Evolutionary conservation across 2,329 filamentous ascomycete species (phyloP), one percentile per base, ranked within the genome.

Genomic region (Microsporum audouinii): DNA sequence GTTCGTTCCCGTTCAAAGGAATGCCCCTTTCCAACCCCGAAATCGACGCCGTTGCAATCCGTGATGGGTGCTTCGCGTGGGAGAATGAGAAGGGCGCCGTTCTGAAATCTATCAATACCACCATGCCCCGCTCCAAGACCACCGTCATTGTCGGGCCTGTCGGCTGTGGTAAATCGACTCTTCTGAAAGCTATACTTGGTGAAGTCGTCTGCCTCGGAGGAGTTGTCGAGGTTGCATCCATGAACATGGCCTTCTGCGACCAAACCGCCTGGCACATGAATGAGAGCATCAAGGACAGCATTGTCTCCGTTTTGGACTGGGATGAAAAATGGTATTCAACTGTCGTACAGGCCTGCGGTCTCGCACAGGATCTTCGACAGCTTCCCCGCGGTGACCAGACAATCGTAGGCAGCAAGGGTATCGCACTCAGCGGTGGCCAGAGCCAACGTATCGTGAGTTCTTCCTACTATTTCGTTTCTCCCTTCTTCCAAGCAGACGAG

Each of bases 111-210:
- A 73, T 80, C 60, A 74, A 71, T 5, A 64, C 79, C 38, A 68
- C 65, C 5, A 69, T 80, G 36, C 71, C 75, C 29, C 72, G 72
- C 23, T 72, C 73, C 39, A 77, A 75, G 61, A 72, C 80, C 57
- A 78, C 76, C 31, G 77, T 80, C 67, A 66, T 81, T 7, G 71
- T 80, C 60, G 79, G 79, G 14, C 79, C 79, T 14, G 77, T 80
- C 29, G 80, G 78, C 3, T 80, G 76, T 62, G 80, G 80, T 2
- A 82, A 82, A 62, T 80, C 79, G 23, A 80, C 79, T 2, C 66
- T 82, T 3, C 70, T 79, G 3, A 77, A 77, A 61, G 71, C 72
- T 17, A 66, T 80, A 14, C 71, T 79, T 0, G 76, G 77, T 29
- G 78, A 80, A 62, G 70, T 75, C 0, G 70, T 73, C 2, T 70